These are phyloP conservation scores for Umbilicus rupestris DNA, from an alignment of 164 flowering plant genomes.

Conservation along the genomic window DNA sequence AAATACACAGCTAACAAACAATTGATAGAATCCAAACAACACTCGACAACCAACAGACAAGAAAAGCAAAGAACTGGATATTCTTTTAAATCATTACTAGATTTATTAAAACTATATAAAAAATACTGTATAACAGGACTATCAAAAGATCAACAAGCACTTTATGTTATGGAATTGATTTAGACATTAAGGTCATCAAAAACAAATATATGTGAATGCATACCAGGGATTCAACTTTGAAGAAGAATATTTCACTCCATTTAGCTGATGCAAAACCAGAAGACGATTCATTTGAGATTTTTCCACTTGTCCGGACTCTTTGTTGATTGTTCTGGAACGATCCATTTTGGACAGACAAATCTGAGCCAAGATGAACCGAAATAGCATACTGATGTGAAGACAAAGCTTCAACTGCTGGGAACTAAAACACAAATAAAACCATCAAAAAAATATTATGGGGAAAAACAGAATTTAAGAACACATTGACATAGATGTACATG, in stretches of 20 bases:
- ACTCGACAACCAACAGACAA: background rate
- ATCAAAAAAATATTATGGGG: background rate
- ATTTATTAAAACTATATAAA: background rate
- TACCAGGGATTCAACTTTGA: slow-evolving; percentile 77
- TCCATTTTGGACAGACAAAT: slow-evolving; percentile 20
- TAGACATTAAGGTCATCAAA: background rate
- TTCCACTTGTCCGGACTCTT: slow-evolving; percentile 83
- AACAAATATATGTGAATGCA: slow-evolving; percentile 10
- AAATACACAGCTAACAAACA: slow-evolving; percentile 7
- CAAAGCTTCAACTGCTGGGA: slow-evolving; percentile 42
- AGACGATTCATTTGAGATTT: slow-evolving; percentile 26
- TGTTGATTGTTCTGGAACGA: slow-evolving; percentile 38
- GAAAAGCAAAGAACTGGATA: background rate
- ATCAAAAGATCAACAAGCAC: background rate
- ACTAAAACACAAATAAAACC: slow-evolving; percentile 32
- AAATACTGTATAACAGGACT: background rate
- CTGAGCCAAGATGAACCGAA: slow-evolving; percentile 44
- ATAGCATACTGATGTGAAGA: slow-evolving; percentile 48
- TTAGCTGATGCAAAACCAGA: slow-evolving; percentile 39
- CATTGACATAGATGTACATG: background rate
- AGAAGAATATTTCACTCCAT: slow-evolving; percentile 87
- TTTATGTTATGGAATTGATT: background rate
- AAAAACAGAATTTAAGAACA: background rate
- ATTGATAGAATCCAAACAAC: background rate
- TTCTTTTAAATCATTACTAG: background rate